Evolutionary conservation across 2,329 filamentous ascomycete genomes (phyloP).

Genomic region (Tolypocladium guangdongense): DNA sequence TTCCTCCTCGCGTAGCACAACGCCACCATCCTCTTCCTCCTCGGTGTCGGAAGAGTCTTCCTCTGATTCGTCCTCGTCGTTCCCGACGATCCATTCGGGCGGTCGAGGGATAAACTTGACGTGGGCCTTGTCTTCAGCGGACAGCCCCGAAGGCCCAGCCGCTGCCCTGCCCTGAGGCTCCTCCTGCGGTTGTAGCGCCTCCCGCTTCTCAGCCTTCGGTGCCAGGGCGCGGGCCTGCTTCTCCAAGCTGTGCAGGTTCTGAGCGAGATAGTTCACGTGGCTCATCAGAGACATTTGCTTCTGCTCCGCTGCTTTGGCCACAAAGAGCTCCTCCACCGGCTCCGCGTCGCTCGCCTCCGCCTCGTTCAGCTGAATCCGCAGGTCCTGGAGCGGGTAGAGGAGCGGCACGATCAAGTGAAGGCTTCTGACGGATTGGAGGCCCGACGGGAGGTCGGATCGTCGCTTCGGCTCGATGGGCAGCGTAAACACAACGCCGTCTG

Average conservation of each 20-base stretch:
- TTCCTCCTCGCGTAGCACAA: conserved; percentile 20
- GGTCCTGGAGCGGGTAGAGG: conserved; percentile 60
- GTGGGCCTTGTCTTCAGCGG: conserved; percentile 45
- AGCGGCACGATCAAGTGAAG: conserved; percentile 59
- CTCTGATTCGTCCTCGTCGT: conserved; percentile 34
- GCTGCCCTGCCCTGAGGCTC: conserved; percentile 3
- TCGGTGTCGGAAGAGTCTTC: conserved; percentile 36
- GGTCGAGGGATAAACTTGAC: conserved; percentile 64
- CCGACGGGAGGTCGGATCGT: conserved; percentile 45
- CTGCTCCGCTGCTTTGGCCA: conserved; percentile 43
- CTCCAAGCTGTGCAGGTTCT: conserved; percentile 58
- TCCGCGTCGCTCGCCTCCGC: conserved; percentile 49
- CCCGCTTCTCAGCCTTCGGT: conserved; percentile 5
- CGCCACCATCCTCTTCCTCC: conserved; percentile 32
- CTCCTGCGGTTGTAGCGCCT: neutral
- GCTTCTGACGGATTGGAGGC: conserved; percentile 50
- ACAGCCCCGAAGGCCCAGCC: conserved; percentile 4
- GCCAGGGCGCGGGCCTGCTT: conserved; percentile 33
- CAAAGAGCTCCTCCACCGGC: conserved; percentile 54
- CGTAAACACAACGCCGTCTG: conserved; percentile 59
- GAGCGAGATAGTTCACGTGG: conserved; percentile 63
- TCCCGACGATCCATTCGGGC: conserved; percentile 56
- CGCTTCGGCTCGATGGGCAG: conserved; percentile 59
- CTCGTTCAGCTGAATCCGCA: conserved; percentile 55
- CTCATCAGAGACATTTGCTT: conserved; percentile 56